Evolutionary conservation across 768 basidiomycete genomes (phyloP).

Genomic region (Lactarius pseudohatsudake): DNA sequence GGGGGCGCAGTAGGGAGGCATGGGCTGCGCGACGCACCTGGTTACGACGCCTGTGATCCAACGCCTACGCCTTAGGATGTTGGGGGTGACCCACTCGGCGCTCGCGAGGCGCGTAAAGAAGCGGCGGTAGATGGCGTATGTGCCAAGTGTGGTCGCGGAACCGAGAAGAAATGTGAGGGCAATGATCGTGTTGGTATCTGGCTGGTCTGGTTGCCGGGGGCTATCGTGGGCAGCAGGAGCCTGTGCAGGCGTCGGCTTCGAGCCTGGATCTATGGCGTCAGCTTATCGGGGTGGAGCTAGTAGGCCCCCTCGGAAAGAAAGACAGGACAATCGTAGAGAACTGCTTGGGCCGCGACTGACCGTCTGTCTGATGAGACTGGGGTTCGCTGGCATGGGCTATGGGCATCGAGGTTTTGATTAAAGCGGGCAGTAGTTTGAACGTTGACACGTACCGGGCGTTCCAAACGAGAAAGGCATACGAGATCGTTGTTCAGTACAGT

Average conservation of each 20-base stretch:
- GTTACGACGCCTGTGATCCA: conserved; percentile 85
- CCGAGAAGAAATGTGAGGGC: conserved; percentile 37
- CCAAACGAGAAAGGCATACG: not conserved
- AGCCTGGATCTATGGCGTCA: conserved; percentile 60
- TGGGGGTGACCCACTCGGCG: conserved; percentile 68
- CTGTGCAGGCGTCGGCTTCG: conserved; percentile 48
- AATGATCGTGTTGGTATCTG: conserved; percentile 2
- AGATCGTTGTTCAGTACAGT: not conserved
- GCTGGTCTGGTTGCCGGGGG: not conserved
- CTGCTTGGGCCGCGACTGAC: not conserved
- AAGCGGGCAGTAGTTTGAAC: not conserved
- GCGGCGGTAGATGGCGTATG: conserved; percentile 42
- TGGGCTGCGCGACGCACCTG: conserved; percentile 45
- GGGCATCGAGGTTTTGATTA: not conserved
- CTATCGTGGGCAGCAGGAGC: too few species aligned
- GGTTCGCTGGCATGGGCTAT: not conserved
- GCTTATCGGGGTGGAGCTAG: conserved; percentile 14
- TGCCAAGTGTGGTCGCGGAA: conserved; percentile 38
- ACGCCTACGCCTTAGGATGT: conserved; percentile 52
- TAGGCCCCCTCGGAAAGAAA: not conserved
- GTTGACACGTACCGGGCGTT: not conserved
- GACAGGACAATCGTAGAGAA: not conserved
- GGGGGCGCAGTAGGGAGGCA: not conserved
- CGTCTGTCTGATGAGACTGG: not conserved
- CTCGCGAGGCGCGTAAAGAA: conserved; percentile 61